Percentiles rank a stretch among this genome's conserved stretches.
These are phyloP conservation scores for Umbelopsis sp. DNA, from an alignment of 192 early-diverging fungal species.

Conservation along the genomic window DNA sequence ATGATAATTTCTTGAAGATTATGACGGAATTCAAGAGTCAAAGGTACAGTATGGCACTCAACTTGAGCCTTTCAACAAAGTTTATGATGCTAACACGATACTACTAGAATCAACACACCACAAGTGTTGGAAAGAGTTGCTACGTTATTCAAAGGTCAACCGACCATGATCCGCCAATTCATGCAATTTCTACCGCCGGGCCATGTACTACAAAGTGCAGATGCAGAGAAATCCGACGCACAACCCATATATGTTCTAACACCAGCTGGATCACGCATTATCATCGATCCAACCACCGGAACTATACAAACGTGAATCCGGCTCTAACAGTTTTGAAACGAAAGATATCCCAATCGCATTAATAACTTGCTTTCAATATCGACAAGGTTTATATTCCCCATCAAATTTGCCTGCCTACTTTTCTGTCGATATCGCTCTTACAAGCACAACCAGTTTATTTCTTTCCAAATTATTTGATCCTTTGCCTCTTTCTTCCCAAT, in stretches of 20 bases:
- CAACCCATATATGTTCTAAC: slow-evolving; percentile 29
- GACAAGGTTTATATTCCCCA: slow-evolving; percentile 16
- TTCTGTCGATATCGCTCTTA: no score
- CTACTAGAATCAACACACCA: slow-evolving; percentile 31
- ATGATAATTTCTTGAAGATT: slow-evolving; percentile 25
- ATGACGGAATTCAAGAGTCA: slow-evolving; percentile 33
- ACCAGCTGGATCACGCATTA: slow-evolving; percentile 25
- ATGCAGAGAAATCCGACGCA: slow-evolving; percentile 24
- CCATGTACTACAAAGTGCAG: slow-evolving; percentile 25
- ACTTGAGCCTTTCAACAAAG: background rate
- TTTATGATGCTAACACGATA: background rate
- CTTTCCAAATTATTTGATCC: background rate
- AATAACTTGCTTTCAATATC: background rate
- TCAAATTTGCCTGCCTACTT: background rate
- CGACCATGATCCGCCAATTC: slow-evolving; percentile 32
- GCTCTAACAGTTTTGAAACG: background rate
- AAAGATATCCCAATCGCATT: slow-evolving; percentile 16
- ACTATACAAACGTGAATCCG: slow-evolving; percentile 22
- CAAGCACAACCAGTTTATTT: background rate
- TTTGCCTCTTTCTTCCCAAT: no score
- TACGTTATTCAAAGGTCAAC: slow-evolving; percentile 31
- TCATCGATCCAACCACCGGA: slow-evolving; percentile 27
- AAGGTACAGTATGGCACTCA: slow-evolving; percentile 19
- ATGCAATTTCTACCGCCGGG: slow-evolving; percentile 37
- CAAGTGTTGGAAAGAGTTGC: slow-evolving; percentile 35